Conservation (phyloP, 352 stramenopile species). For the Aphanomyces invadans region DNA sequence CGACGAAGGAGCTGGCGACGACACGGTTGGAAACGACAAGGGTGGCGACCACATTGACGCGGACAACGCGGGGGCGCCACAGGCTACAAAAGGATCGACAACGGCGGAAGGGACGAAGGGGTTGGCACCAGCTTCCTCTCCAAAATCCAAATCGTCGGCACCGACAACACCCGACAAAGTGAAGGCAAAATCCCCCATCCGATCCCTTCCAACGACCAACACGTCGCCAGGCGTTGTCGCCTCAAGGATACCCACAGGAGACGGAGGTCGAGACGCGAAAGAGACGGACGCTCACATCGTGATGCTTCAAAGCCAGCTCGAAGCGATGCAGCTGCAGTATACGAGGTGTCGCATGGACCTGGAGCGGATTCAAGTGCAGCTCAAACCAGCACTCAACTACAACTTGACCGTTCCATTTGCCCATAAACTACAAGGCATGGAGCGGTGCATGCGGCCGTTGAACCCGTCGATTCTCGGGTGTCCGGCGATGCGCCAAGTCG, state of each 20-base stretch:
- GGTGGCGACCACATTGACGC: too few species aligned
- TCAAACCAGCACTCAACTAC: neutral
- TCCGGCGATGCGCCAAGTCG: conserved; percentile 23
- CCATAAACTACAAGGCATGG: conserved; percentile 15
- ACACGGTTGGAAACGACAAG: neutral
- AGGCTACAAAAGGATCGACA: conserved; percentile 19
- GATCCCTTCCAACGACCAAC: neutral
- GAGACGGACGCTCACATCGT: neutral
- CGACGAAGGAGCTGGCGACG: neutral
- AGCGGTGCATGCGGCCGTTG: conserved; percentile 19
- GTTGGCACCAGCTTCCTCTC: neutral
- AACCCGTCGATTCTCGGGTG: neutral
- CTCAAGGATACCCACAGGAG: neutral
- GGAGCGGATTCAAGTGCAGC: neutral
- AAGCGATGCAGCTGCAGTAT: neutral
- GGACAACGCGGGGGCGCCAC: conserved; percentile 21
- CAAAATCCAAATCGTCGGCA: conserved; percentile 27
- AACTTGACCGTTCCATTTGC: conserved; percentile 5
- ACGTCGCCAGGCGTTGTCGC: neutral
- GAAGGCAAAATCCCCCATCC: too few species aligned
- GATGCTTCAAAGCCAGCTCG: neutral
- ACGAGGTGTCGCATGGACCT: neutral
- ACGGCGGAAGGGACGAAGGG: conserved; percentile 2
- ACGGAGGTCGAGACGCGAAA: neutral
- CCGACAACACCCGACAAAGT: neutral